Evolutionary conservation across 2,329 filamentous ascomycete species (phyloP), one percentile per base, ranked within the genome.

Genomic region (Drechslerella coelobrocha): DNA sequence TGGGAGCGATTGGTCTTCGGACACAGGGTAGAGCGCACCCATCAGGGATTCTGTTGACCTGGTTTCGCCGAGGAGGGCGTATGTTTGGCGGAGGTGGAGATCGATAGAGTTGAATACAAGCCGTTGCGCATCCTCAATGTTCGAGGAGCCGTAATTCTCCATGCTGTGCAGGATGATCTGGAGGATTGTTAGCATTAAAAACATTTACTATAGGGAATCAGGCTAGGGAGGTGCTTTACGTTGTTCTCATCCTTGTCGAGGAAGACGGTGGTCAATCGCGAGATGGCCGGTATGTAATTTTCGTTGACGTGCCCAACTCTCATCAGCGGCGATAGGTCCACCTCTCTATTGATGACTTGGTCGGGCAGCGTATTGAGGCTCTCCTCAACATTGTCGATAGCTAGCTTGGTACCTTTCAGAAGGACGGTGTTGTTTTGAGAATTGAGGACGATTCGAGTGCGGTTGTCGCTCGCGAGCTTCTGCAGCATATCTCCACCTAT

Each of bases 401-500:
- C 73, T 12, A 48, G 72, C 34, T 73, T 55, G 27, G 68, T 73
- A 19, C 73, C 74, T 5, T 62, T 55, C 2, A 76, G 47, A 17
- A 55, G 23, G 21, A 76, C 31, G 5, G 47, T 54, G 12, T 68
- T 72, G 14, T 72, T 63, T 9, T 54, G 43, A 27, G 73, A 61
- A 43, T 75, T 74, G 17, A 76, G 72, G 14, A 66, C 68, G 51
- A 76, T 75, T 27, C 74, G 69, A 10, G 75, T 74, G n/a, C 61
- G 63, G 54, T 62, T 71, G 10, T 43, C 23, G 8, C 53, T 59
- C 5, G 66, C 66, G 8, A 71, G 66, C 23, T 60, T 63, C 45
- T 71, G 66, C 19, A 71, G 48, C 39, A 71, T 63, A 14, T 63
- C 53, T 29, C 66, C 66, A 24, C 53, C 66, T 71, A 29, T 27